Evolutionary conservation across 192 early-diverging fungal genomes (phyloP), one percentile per base, ranked within the genome.

Genomic region (Hyaloraphidium curvatum): DNA sequence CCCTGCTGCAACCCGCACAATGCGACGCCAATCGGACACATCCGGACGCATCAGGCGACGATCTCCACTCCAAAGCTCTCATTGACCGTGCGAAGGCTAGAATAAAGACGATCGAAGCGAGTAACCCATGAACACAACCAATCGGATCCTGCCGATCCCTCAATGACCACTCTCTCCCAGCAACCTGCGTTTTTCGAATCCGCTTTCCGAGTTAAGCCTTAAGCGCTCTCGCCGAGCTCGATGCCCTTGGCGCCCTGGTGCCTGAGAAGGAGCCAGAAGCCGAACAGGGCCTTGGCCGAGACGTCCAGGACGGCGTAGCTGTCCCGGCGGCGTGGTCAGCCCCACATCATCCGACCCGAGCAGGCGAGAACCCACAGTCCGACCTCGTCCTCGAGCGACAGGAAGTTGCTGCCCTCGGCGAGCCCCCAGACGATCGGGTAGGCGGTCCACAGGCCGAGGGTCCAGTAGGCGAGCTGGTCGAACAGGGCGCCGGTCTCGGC

Each of bases 261-360:
- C 17, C 25, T 48, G 7, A 11, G 11, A 19, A 48, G 43, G 43
- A 48, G 43, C 43, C 43, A 48, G 23, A 48, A 48, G 7, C 43
- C 43, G 43, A 48, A 48, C 7, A 14, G 17, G 5, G 43, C 43
- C 43, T 48, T 48, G 43, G 43, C 43, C 7, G 43, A 48, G 17
- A 48, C 19, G 43, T 48, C 43, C 43, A 48, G 14, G 43, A 48
- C 17, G 11, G 43, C 43, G 43, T 48, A 48, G 14, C 43, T 48
- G 5, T n/a, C n/a, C n/a, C n/a, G n/a, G n/a, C n/a, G n/a, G n/a
- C n/a, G 25, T 21, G 23, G 5, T 14, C 35, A 48, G 43, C 7
- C 14, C 4, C 7, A 48, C 11, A 11, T 48, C 17, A 14, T 11
- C 4, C 25, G 43, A 48, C 14, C 5, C 17, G 11, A 11, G 25